Conservation (phyloP, 2,329 filamentous ascomycete genomes). For the Blumeria graminis region DNA sequence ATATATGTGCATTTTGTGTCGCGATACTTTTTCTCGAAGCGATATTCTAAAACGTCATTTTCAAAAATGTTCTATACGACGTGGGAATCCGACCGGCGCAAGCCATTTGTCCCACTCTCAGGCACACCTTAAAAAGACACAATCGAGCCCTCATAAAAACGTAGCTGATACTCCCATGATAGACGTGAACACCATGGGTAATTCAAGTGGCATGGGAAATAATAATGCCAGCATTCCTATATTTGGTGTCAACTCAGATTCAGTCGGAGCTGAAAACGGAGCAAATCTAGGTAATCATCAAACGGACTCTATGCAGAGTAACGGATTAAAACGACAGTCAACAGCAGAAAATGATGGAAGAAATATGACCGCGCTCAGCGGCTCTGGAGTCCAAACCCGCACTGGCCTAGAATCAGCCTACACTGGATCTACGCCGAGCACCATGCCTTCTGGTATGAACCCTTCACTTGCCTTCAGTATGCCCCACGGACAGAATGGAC, state of each 20-base stretch:
- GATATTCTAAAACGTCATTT: constrained; percentile 98
- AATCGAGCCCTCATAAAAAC: constrained; percentile 29
- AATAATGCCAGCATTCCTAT: constrained; percentile 33
- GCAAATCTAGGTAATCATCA: constrained; percentile 30
- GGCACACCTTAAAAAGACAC: constrained; percentile 63
- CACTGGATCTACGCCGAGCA: constrained; percentile 29
- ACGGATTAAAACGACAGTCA: constrained; percentile 21
- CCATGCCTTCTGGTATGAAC: constrained; percentile 37
- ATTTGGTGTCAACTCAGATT: constrained; percentile 28
- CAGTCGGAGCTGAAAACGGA: constrained; percentile 12
- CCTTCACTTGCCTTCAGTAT: constrained; percentile 38
- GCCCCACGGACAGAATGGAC: constrained; percentile 34
- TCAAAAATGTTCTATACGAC: constrained; percentile 91
- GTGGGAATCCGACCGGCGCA: constrained; percentile 84
- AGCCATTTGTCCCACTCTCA: constrained; percentile 87
- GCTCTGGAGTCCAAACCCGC: constrained; percentile 24
- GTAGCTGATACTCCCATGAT: constrained; percentile 32
- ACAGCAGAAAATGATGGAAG: constrained; percentile 31
- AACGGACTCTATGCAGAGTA: constrained; percentile 26
- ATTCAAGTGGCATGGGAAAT: constrained; percentile 32
- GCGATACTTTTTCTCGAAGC: constrained; percentile 92
- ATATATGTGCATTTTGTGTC: constrained; percentile 94
- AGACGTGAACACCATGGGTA: constrained; percentile 20
- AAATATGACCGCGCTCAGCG: constrained; percentile 31
- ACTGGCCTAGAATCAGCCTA: constrained; percentile 28